A percentile compares a stretch with the other conserved stretches of the same genome.
These are phyloP conservation scores for Coemansia sp. DNA, from an alignment of 192 early-diverging fungal genomes.

Conservation along the genomic window DNA sequence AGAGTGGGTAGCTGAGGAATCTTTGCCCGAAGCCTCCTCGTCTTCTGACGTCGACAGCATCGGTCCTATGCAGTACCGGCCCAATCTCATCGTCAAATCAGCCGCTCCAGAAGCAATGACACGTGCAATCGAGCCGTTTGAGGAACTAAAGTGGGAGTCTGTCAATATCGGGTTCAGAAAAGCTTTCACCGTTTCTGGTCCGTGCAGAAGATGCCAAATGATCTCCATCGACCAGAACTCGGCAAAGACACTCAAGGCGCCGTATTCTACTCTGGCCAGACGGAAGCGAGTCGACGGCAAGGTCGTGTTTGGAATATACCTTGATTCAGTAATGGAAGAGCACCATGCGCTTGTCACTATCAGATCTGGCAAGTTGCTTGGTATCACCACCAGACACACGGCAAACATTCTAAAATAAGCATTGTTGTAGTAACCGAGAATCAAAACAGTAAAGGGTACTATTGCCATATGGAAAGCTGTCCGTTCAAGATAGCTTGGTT, in stretches of 20 bases:
- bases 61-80: constrained; percentile 62
- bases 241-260: constrained; percentile 61
- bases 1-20: constrained; percentile 54
- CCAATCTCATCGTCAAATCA: constrained; percentile 68
- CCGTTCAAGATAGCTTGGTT: constrained; percentile 18
- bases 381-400: neutral
- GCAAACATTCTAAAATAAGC: neutral
- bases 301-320: constrained; percentile 53
- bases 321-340: constrained; percentile 10
- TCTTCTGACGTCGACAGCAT: constrained; percentile 4
- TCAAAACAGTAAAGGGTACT: neutral
- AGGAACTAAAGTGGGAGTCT: constrained; percentile 66
- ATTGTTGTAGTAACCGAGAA: neutral
- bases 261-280: constrained; percentile 61
- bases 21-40: neutral
- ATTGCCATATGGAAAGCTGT: neutral
- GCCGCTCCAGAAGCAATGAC: neutral
- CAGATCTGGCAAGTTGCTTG: neutral
- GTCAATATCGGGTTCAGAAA: constrained; percentile 7
- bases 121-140: constrained; percentile 57
- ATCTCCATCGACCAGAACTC: constrained; percentile 73
- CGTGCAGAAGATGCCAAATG: constrained; percentile 75
- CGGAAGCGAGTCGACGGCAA: constrained; percentile 43
- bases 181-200: constrained; percentile 53
- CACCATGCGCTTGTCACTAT: neutral